A percentile compares a stretch with the other conserved stretches of the same genome.
These are phyloP conservation scores for Botryotinia calthae DNA, from an alignment of 2,329 filamentous ascomycete species.

Conservation along the genomic window DNA sequence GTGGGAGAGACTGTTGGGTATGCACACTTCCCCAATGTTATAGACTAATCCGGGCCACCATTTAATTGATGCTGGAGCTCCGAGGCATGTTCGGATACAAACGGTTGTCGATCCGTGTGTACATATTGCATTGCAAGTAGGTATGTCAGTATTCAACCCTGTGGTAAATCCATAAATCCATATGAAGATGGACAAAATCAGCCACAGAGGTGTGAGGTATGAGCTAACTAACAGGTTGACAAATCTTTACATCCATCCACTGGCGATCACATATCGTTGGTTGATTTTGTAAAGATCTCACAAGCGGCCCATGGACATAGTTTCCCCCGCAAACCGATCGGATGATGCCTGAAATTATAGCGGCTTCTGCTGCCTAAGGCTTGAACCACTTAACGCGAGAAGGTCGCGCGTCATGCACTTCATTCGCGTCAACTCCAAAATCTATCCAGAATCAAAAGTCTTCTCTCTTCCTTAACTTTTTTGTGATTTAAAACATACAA, in stretches of 20 bases:
- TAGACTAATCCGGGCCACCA: constrained; percentile 10
- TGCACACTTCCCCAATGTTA: neutral
- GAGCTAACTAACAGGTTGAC: neutral
- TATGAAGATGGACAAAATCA: neutral
- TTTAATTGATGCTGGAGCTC: constrained; percentile 11
- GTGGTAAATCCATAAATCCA: neutral
- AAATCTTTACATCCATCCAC: neutral
- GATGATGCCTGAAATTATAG: neutral
- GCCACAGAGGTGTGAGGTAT: neutral
- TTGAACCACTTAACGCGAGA: constrained; percentile 23
- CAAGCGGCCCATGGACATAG: neutral
- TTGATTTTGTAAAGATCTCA: neutral
- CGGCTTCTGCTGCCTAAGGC: neutral
- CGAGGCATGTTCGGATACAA: constrained; percentile 20
- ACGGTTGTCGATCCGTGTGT: neutral
- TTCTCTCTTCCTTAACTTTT: constrained; percentile 9
- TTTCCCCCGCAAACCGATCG: neutral
- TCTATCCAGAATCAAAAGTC: constrained; percentile 7
- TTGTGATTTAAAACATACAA: constrained; percentile 14
- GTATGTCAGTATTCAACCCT: neutral
- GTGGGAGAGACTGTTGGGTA: neutral
- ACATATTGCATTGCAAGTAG: neutral
- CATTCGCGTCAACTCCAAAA: constrained; percentile 18
- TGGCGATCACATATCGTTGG: neutral
- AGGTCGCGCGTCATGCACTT: constrained; percentile 20